phyloP scores from a whole-genome alignment of 257 asterid species.

The Solanum lignicaule region DNA sequence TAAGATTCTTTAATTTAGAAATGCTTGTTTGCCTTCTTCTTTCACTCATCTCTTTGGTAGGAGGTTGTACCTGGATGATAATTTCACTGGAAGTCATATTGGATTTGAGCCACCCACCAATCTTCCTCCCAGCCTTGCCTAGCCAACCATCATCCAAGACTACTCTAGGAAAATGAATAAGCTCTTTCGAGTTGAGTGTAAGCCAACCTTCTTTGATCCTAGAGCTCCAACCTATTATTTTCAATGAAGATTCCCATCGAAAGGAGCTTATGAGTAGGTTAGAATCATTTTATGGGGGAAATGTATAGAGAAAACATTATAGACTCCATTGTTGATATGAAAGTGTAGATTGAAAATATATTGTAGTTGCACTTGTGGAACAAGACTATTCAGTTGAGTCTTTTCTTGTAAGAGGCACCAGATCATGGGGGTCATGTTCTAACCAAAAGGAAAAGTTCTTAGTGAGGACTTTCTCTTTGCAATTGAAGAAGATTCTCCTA shows the following conservation, averaged over 20 bases:
- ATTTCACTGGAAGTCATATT: no score
- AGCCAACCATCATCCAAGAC: not conserved
- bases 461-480: not conserved
- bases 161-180: not conserved
- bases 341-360: not conserved
- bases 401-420: not conserved
- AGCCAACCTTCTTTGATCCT: not conserved
- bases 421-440: not conserved
- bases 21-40: not conserved
- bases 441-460: not conserved
- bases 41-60: not conserved
- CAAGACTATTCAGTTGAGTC: not conserved
- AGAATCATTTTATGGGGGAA: not conserved
- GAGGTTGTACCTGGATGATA: not conserved
- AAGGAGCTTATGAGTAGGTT: not conserved
- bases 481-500: not conserved
- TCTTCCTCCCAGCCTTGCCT: not conserved
- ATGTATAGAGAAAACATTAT: not conserved
- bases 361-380: not conserved
- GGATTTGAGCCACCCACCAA: not conserved
- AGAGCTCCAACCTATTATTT: no score
- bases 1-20: not conserved
- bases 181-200: not conserved
- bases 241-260: not conserved
- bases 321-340: no score